Conservation (phyloP, 768 basidiomycete genomes). For the Filobasidium floriforme region DNA sequence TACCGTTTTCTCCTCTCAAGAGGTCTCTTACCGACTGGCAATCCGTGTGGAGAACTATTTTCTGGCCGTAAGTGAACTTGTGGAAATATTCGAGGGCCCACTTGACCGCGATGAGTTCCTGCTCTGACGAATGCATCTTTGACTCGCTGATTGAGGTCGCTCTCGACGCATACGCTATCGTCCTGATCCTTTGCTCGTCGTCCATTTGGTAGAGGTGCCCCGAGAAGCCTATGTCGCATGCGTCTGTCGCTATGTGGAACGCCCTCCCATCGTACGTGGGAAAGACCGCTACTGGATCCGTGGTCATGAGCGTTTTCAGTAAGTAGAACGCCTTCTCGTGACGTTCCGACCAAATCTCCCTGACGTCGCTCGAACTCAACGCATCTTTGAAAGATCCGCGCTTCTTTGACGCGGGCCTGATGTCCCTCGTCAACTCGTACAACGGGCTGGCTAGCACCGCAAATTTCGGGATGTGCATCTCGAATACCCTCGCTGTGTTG, state of each 20-base stretch:
- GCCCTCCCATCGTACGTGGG: not conserved
- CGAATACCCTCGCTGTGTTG: not conserved
- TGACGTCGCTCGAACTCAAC: not conserved
- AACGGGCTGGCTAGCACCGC: not conserved
- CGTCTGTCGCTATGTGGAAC: not conserved
- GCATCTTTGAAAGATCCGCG: not conserved
- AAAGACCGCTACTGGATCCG: not conserved
- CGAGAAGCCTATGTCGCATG: not conserved
- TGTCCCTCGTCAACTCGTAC: not conserved
- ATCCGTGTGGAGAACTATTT: too few species aligned
- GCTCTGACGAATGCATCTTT: not conserved
- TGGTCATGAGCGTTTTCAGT: not conserved
- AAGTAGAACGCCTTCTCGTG: not conserved
- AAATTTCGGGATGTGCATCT: not conserved
- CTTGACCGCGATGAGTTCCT: not conserved
- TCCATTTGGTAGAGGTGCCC: not conserved
- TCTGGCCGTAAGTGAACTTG: too few species aligned
- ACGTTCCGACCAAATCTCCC: not conserved
- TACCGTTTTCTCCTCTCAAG: too few species aligned
- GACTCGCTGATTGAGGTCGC: not conserved
- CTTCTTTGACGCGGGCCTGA: not conserved
- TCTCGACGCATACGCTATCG: not conserved
- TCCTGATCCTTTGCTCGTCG: not conserved
- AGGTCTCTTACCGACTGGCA: too few species aligned
- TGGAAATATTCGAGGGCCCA: not conserved